A percentile compares a stretch with the other conserved stretches of the same genome.
Evolutionary conservation across 208 protist species (phyloP).

Genomic region (Herpetomonas samuelpessoai): DNA sequence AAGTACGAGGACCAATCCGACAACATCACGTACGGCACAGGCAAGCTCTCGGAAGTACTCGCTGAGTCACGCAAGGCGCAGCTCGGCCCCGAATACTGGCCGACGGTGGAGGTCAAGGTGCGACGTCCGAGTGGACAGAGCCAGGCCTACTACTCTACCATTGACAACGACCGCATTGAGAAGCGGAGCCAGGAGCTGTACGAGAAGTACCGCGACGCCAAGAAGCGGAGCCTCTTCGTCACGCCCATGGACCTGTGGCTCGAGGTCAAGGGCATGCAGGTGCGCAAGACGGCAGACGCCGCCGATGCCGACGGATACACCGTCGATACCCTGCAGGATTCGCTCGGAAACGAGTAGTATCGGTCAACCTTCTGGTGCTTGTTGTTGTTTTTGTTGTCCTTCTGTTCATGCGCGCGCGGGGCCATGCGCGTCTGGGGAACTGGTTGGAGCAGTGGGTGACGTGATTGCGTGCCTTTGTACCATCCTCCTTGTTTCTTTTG

Average conservation of each 20-base stretch:
- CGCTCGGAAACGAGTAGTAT: constrained; percentile 37
- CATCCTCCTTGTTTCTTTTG: too few relatives aligned
- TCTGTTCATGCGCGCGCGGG: too few relatives aligned
- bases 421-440: too few relatives aligned
- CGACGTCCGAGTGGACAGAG: constrained; percentile 80
- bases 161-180: constrained; percentile 87
- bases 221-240: constrained; percentile 89
- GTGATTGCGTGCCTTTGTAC: too few relatives aligned
- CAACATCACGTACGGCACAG: constrained; percentile 76
- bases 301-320: constrained; percentile 78
- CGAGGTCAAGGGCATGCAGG: constrained; percentile 80
- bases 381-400: too few relatives aligned
- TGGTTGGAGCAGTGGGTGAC: too few relatives aligned
- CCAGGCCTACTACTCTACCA: constrained; percentile 82
- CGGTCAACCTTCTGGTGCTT: too few relatives aligned
- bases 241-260: constrained; percentile 89
- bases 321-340: constrained; percentile 51
- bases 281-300: constrained; percentile 49
- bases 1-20: constrained; percentile 89
- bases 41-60: constrained; percentile 82
- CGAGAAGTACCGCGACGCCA: constrained; percentile 77
- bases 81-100: constrained; percentile 85
- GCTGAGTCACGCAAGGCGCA: constrained; percentile 86
- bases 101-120: constrained; percentile 90
- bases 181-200: constrained; percentile 72